These are phyloP conservation scores for Coriaria nepalensis DNA, from an alignment of 306 rosid species.

Conservation along the genomic window DNA sequence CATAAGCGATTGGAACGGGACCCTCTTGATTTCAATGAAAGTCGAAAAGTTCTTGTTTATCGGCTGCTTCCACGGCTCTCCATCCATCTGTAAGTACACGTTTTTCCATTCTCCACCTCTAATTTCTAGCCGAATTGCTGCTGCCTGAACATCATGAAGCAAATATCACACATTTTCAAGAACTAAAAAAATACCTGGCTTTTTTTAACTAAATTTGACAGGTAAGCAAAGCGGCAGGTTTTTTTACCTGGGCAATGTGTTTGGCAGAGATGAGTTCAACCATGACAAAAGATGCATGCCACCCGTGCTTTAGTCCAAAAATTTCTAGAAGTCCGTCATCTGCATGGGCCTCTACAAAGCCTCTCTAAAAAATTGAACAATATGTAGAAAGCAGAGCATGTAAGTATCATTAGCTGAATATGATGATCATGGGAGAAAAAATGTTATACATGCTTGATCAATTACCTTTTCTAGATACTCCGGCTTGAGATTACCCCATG, in stretches of 20 bases:
- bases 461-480: slow-evolving; percentile 95
- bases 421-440: too few species aligned
- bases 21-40: slow-evolving; percentile 77
- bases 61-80: slow-evolving; percentile 98
- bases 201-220: too few species aligned
- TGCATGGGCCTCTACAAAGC: slow-evolving; percentile 88
- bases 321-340: slow-evolving; percentile 92
- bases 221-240: too few species aligned
- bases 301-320: slow-evolving; percentile 94
- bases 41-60: slow-evolving; percentile 59
- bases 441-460: too few species aligned
- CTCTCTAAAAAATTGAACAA: too few species aligned
- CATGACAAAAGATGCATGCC: slow-evolving; percentile 99
- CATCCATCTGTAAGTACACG: slow-evolving; percentile 84
- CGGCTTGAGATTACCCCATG: slow-evolving; percentile 88
- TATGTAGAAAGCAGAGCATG: too few species aligned
- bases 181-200: too few species aligned
- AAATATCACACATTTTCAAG: too few species aligned
- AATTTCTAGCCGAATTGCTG: slow-evolving; percentile 76
- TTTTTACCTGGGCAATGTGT: slow-evolving; percentile 85
- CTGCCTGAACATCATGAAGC: too few species aligned
- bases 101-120: slow-evolving; percentile 92
- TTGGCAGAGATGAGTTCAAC: slow-evolving; percentile 86
- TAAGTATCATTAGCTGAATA: too few species aligned
- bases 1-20: slow-evolving; percentile 64